Evolutionary conservation across 1,139 yeast species (phyloP), one percentile per base, ranked within the genome.

Genomic region (Geotrichum aggregatum): DNA sequence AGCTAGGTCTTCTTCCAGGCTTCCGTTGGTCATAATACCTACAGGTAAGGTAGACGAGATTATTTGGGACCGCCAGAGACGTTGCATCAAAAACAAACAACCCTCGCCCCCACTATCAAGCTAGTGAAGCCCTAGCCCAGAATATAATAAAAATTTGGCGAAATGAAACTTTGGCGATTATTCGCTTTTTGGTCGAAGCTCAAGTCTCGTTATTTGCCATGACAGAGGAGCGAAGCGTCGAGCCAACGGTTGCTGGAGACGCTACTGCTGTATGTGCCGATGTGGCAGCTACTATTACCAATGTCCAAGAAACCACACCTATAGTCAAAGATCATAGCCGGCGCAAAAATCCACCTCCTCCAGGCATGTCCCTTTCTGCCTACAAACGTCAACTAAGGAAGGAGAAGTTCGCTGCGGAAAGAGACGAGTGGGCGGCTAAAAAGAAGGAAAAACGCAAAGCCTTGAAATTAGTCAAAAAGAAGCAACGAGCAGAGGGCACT

Each of bases 291-390:
- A 18, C 33, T 1, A 35, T 8, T 7, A 21, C 22, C 4, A 35
- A 13, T 24, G 3, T 26, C 19, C 19, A 11, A 10, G 41, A 31
- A 26, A 14, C 19, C 5, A 30, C 43, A 8, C 16, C 13, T 31
- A 3, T 38, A 10, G 11, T 44, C 14, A 38, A 39, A 39, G 46
- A 50, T 31, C 49, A 52, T 43, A 46, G 55, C 31, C 30, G 51
- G 26, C 34, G 55, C 31, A 52, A 52, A 19, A 52, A 52, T 38
- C 55, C 55, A 14, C 55, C 55, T 16, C 55, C 55, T 10, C 55
- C 51, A 1, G 96, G 95, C 8, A 83, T 88, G 87, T 81, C 94
- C 38, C 87, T 86, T 63, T 78, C 79, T 18, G 91, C 85, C 57
- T 91, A 88, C 84, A 91, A 91, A 66, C 81, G 81, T 61, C 74